Conservation (phyloP, 1,139 yeast genomes). For the Taphrina communis region DNA sequence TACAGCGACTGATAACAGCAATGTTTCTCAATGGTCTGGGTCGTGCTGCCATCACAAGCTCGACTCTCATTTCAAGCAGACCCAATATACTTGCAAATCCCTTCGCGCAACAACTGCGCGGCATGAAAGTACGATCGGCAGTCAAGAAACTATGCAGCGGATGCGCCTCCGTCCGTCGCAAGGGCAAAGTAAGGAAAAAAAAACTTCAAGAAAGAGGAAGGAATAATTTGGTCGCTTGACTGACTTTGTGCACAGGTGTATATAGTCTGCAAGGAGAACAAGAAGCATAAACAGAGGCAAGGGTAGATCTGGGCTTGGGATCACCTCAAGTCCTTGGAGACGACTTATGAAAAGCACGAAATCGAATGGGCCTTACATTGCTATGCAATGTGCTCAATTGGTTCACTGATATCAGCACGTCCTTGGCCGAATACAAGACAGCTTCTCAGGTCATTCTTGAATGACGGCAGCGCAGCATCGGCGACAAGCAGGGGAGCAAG, state of each 20-base stretch:
- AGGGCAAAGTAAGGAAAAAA: constrained; percentile 32
- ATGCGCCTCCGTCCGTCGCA: constrained; percentile 35
- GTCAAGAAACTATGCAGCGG: constrained; percentile 36
- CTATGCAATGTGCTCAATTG: too few species aligned
- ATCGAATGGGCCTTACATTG: too few species aligned
- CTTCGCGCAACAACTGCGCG: constrained; percentile 18
- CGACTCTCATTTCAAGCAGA: not conserved
- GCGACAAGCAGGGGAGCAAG: too few species aligned
- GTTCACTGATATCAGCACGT: too few species aligned
- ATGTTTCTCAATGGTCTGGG: constrained; percentile 1
- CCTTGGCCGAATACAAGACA: too few species aligned
- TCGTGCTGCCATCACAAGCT: not conserved
- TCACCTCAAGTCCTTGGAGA: not conserved
- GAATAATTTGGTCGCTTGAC: not conserved
- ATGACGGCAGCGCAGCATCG: too few species aligned
- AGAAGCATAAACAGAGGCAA: constrained; percentile 39
- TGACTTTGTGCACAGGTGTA: constrained; percentile 15
- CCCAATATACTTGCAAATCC: not conserved
- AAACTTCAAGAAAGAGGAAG: not conserved
- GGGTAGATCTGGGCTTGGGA: not conserved
- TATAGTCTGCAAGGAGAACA: constrained; percentile 39
- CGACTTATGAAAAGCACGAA: not conserved
- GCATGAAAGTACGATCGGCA: constrained; percentile 39
- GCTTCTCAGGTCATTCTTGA: too few species aligned
- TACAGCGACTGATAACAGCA: not conserved